Conservation (phyloP, 768 basidiomycete genomes). For the Tephrocybe sp. region DNA sequence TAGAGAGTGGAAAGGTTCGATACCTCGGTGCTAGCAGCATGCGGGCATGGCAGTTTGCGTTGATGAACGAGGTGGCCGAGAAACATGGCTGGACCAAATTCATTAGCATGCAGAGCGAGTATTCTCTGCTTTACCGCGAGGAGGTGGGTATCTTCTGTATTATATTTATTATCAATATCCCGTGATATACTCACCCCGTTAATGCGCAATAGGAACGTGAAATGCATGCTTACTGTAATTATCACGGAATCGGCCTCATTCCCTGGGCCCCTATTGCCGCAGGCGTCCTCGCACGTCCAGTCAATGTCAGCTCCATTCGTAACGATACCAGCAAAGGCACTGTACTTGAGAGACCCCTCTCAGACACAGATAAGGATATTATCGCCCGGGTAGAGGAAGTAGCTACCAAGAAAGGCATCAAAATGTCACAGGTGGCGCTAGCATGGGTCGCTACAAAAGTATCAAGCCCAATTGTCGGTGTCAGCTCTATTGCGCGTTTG, state of each 20-base stretch:
- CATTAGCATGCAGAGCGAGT: constrained; percentile 54
- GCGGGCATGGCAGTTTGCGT: constrained; percentile 43
- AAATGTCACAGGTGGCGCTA: constrained; percentile 45
- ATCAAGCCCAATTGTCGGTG: constrained; percentile 30
- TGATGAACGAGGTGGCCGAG: constrained; percentile 42
- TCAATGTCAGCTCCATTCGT: constrained; percentile 23
- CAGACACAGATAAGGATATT: constrained; percentile 29
- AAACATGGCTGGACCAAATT: constrained; percentile 50
- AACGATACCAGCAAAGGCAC: constrained; percentile 15
- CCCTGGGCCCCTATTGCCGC: constrained; percentile 45
- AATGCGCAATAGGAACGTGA: constrained; percentile 43
- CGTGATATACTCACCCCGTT: too few relatives aligned
- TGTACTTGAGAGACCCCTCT: constrained; percentile 14
- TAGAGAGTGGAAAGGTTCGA: constrained; percentile 29
- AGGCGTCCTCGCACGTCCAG: constrained; percentile 38
- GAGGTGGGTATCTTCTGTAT: constrained; percentile 32
- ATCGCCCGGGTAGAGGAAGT: constrained; percentile 38
- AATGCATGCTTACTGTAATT: constrained; percentile 44
- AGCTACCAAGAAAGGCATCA: constrained; percentile 35
- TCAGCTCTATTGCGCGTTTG: constrained; percentile 19
- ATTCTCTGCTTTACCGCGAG: constrained; percentile 52
- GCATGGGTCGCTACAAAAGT: constrained; percentile 39
- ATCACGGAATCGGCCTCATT: constrained; percentile 51
- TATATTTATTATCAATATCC: background rate
- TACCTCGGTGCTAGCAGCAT: constrained; percentile 51